Base-by-base conservation (phyloP, 108 stramenopile genomes). In the Skeletonema menzelii region DNA sequence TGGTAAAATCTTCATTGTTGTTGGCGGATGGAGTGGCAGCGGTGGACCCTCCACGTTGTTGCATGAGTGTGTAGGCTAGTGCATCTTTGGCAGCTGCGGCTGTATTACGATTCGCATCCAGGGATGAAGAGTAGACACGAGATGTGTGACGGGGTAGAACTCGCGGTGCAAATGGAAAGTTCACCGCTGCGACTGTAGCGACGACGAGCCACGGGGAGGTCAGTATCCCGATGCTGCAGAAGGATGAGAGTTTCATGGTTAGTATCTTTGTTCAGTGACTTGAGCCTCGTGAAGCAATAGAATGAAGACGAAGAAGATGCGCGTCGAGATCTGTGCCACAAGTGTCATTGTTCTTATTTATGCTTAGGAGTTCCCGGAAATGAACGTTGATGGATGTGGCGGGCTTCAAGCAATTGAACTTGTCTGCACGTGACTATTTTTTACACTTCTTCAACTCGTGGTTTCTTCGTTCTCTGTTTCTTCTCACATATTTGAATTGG, bases 1-100 rank as follows among this genome's bases (percentile, higher is more conserved):
- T 53, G 49, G 49, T 53, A 53, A 53, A 53, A 22, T 53, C 49
- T 53, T 24, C 22, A 53, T 53, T 53, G 49, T 19, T 47, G n/a
- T 17, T 19, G n/a, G 46, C 2, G 19, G 49, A 22, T 22, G 49
- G 19, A 24, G 49, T 2, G 24, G 49, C 1, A 8, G 49, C 49
- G 5, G 49, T 53, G 49, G 49, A 53, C 4, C 49, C 49, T 8
- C 49, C 49, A 24, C 49, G 49, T 53, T 53, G 49, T 22, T 53
- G 22, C 49, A 53, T 53, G 22, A 53, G 49, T 2, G 49, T 53
- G 49, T 53, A 53, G 22, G 49, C 49, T 53, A 53, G 49, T 2
- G 49, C 49, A 24, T 53, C 3, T 22, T 53, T 53, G 49, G 49
- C 49, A 42, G 40, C 40, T 42, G 40, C n/a, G n/a, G n/a, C 15